Conservation (phyloP, 805 yeast genomes). For the Ogataea pignaliae region DNA sequence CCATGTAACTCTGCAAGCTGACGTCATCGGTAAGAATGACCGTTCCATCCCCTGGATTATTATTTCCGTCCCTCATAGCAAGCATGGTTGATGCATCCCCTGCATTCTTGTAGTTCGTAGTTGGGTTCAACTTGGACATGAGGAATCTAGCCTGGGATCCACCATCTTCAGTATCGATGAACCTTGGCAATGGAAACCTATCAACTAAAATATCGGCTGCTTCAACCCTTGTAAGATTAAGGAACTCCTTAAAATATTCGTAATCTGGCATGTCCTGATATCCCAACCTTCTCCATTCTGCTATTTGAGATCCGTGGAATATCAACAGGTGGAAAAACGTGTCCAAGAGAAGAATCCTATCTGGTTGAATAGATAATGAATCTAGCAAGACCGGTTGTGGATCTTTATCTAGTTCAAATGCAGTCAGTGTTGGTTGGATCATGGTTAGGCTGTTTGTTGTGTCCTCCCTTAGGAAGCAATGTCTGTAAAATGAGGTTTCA, state of each 20-base stretch:
- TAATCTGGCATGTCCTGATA: conserved; percentile 61
- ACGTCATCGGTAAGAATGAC: conserved; percentile 56
- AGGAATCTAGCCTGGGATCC: conserved; percentile 72
- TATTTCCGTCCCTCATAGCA: conserved; percentile 7
- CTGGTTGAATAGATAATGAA: conserved; percentile 55
- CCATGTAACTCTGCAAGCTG: conserved; percentile 53
- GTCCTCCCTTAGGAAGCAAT: conserved; percentile 58
- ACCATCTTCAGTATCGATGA: conserved; percentile 70
- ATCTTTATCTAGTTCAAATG: conserved; percentile 52
- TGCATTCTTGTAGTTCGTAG: conserved; percentile 45
- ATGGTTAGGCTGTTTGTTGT: conserved; percentile 54
- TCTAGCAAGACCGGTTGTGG: conserved; percentile 64
- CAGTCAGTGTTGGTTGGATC: conserved; percentile 66
- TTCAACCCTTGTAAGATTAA: conserved; percentile 58
- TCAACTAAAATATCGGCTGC: conserved; percentile 63
- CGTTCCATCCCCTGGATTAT: conserved; percentile 32
- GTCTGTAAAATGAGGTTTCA: conserved; percentile 63
- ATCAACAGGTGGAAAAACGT: conserved; percentile 68
- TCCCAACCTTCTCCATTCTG: conserved; percentile 62
- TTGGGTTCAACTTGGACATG: conserved; percentile 65
- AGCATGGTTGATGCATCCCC: conserved; percentile 15
- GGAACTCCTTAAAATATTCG: conserved; percentile 52
- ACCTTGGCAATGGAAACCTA: conserved; percentile 68
- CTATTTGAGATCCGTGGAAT: conserved; percentile 61
- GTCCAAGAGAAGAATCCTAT: conserved; percentile 54